These are phyloP conservation scores for Wickerhamomyces sydowiorum DNA, from an alignment of 805 yeast species.

Conservation along the genomic window DNA sequence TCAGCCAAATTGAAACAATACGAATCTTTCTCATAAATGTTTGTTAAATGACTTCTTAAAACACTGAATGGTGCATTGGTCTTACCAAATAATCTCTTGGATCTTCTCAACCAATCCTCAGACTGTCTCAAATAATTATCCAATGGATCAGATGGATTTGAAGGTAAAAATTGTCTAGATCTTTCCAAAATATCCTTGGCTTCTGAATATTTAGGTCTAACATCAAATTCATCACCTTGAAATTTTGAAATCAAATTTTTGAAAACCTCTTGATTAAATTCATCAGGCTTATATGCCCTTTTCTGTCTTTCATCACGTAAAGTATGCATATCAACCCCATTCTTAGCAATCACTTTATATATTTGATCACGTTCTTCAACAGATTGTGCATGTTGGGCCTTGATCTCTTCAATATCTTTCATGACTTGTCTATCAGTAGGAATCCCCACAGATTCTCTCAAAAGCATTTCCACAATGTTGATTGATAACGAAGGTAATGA, in stretches of 20 bases:
- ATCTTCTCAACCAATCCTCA: slow-evolving; percentile 32
- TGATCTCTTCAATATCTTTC: slow-evolving; percentile 9
- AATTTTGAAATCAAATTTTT: slow-evolving; percentile 13
- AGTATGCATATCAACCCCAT: slow-evolving; percentile 8
- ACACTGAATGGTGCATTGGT: slow-evolving; percentile 27
- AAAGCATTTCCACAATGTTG: neutral
- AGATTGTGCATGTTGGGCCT: slow-evolving; percentile 7
- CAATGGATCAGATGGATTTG: slow-evolving; percentile 5
- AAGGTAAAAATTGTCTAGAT: slow-evolving; percentile 6
- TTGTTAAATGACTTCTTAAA: slow-evolving; percentile 21
- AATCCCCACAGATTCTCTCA: slow-evolving; percentile 4
- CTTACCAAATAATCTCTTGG: slow-evolving; percentile 29
- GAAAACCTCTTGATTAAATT: slow-evolving; percentile 3
- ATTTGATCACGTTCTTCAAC: slow-evolving; percentile 13
- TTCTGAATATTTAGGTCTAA: slow-evolving; percentile 26
- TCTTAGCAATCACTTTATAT: slow-evolving; percentile 6
- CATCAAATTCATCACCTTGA: slow-evolving; percentile 25
- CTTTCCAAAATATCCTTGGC: slow-evolving; percentile 22
- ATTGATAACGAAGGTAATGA: slow-evolving; percentile 4
- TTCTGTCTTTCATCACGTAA: slow-evolving; percentile 4
- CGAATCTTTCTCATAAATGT: slow-evolving; percentile 15
- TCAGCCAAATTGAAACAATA: slow-evolving; percentile 23
- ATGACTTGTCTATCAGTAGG: slow-evolving; percentile 18
- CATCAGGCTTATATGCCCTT: slow-evolving; percentile 2
- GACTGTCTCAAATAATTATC: slow-evolving; percentile 20